phyloP scores from a whole-genome alignment of 208 protist genomes.

The Crithidia fasciculata region DNA sequence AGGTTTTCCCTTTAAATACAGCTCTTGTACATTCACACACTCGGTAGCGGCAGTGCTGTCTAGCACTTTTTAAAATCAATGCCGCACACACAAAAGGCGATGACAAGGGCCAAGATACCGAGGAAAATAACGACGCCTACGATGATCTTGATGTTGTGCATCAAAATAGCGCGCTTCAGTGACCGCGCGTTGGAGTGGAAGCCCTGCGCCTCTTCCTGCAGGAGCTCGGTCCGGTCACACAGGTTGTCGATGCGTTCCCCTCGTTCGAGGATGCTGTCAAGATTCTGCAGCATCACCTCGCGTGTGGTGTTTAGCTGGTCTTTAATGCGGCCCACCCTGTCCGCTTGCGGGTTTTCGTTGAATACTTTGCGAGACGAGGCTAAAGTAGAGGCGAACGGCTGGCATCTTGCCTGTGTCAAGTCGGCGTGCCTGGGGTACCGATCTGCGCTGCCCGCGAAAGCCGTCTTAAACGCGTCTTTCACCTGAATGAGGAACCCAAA shows the following conservation, averaged over 20 bases:
- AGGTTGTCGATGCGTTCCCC: conserved; percentile 86
- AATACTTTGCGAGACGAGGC: conserved; percentile 38
- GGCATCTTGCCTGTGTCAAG: conserved; percentile 47
- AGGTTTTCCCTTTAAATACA: background rate
- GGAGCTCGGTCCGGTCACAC: conserved; percentile 75
- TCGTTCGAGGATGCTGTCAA: conserved; percentile 82
- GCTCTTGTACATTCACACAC: conserved; percentile 1
- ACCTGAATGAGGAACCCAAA: conserved; percentile 78
- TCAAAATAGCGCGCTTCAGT: conserved; percentile 61
- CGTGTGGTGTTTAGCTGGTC: conserved; percentile 76
- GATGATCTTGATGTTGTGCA: conserved; percentile 73
- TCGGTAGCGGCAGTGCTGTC: background rate
- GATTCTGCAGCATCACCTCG: conserved; percentile 84
- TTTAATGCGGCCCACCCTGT: conserved; percentile 78
- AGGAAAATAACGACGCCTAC: conserved; percentile 62
- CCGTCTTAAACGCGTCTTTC: conserved; percentile 68
- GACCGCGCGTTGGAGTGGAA: conserved; percentile 62
- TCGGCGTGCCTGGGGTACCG: conserved; percentile 54
- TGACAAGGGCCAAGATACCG: conserved; percentile 59
- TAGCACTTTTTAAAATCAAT: conserved; percentile 80
- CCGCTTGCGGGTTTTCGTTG: conserved; percentile 71
- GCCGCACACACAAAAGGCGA: conserved; percentile 66
- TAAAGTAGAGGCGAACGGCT: conserved; percentile 50
- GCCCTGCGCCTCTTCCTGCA: conserved; percentile 65
- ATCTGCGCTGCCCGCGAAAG: conserved; percentile 59